These are phyloP conservation scores for Lichtheimia hyalospora DNA, from an alignment of 371 early-diverging fungal species.

Conservation along the genomic window DNA sequence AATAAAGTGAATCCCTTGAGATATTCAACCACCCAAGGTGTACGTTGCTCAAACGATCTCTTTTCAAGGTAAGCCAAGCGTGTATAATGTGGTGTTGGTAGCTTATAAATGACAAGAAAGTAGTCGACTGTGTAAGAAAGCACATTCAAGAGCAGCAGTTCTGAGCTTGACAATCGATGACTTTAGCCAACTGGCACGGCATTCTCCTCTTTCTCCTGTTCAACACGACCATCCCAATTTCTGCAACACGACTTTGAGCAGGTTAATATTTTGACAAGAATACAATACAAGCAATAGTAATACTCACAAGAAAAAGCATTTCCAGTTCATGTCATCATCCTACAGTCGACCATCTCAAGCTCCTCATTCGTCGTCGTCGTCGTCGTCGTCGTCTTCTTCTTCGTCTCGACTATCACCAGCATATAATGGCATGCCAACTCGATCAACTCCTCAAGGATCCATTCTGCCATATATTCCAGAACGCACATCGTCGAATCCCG, in stretches of 20 bases:
- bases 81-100: too few species aligned
- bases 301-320: background rate
- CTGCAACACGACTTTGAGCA: slow-evolving; percentile 20
- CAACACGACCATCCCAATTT: slow-evolving; percentile 25
- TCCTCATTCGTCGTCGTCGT: background rate
- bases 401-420: background rate
- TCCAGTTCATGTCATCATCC: background rate
- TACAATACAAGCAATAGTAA: background rate
- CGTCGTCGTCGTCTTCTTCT: too few species aligned
- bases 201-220: slow-evolving; percentile 19
- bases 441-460: slow-evolving; percentile 1
- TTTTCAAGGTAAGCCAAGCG: too few species aligned
- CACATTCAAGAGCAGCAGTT: slow-evolving; percentile 15
- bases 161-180: slow-evolving; percentile 16
- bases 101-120: background rate
- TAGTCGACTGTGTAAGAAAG: slow-evolving; percentile 8
- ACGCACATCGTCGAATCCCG: slow-evolving; percentile 29
- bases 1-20: too few species aligned
- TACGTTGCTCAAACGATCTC: too few species aligned
- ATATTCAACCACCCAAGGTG: too few species aligned
- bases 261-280: slow-evolving; percentile 4
- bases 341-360: slow-evolving; percentile 1
- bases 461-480: slow-evolving; percentile 24
- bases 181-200: slow-evolving; percentile 11
- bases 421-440: background rate